phyloP scores from a whole-genome alignment of 768 basidiomycete species.

The Lactarius tabidus region DNA sequence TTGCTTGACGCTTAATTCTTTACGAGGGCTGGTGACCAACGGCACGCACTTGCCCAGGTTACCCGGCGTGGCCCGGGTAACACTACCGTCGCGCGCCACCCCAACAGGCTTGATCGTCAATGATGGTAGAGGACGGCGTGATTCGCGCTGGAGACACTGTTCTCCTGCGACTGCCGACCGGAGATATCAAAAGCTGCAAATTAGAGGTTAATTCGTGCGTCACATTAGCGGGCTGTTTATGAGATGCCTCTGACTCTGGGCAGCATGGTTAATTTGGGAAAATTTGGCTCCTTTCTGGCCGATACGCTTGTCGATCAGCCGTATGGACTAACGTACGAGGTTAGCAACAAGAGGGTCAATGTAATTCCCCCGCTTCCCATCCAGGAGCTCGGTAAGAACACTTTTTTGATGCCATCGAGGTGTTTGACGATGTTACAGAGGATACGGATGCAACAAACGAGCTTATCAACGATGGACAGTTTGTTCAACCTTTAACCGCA shows the following conservation, averaged over 20 bases:
- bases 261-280: conserved; percentile 74
- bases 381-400: conserved; percentile 72
- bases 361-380: conserved; percentile 58
- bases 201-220: conserved; percentile 42
- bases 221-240: neutral
- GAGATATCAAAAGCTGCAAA: conserved; percentile 71
- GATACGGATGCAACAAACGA: conserved; percentile 98
- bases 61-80: too few species aligned
- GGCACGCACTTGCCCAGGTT: too few species aligned
- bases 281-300: conserved; percentile 78
- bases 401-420: neutral
- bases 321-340: conserved; percentile 88
- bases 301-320: conserved; percentile 76
- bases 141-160: conserved; percentile 75
- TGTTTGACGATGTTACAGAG: conserved; percentile 47
- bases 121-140: conserved; percentile 1
- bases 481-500: conserved; percentile 77
- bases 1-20: too few species aligned
- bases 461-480: conserved; percentile 82
- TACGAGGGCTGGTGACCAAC: too few species aligned
- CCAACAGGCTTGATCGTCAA: too few species aligned
- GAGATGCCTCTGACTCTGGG: neutral
- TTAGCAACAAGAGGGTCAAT: conserved; percentile 64
- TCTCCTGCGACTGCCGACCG: conserved; percentile 73
- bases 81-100: too few species aligned